Evolutionary conservation across 805 yeast genomes (phyloP).

Genomic region (Sugiyamaella smithiae): DNA sequence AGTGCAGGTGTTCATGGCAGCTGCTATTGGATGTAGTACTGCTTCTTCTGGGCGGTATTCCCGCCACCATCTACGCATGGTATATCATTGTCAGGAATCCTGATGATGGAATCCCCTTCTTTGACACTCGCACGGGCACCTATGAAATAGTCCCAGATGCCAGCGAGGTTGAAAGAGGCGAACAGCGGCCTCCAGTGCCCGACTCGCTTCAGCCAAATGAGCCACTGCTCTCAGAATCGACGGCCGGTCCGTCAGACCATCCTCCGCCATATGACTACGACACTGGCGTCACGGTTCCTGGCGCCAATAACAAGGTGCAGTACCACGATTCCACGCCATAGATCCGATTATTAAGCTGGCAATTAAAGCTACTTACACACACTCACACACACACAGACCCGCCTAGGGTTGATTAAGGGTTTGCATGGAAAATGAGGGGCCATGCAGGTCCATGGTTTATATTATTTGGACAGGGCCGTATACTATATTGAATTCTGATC

Average conservation of each 20-base stretch:
- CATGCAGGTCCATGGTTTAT: too few species aligned
- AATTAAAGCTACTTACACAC: neutral
- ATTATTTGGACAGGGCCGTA: too few species aligned
- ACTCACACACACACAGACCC: too few species aligned
- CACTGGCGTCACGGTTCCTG: constrained; percentile 5
- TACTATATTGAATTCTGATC: too few species aligned
- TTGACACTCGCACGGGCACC: constrained; percentile 15
- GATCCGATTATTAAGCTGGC: too few species aligned
- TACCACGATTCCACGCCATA: constrained; percentile 13
- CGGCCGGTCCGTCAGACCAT: constrained; percentile 13
- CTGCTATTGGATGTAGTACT: constrained; percentile 51
- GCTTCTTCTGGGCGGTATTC: constrained; percentile 60
- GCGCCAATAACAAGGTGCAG: constrained; percentile 23
- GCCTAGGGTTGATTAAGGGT: too few species aligned
- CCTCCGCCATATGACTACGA: constrained; percentile 16
- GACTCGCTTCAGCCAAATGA: constrained; percentile 1
- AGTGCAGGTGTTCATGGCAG: constrained; percentile 60
- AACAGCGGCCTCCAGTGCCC: neutral
- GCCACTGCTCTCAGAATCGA: constrained; percentile 1
- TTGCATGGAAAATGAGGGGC: too few species aligned
- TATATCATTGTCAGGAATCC: constrained; percentile 46
- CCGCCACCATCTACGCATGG: constrained; percentile 66
- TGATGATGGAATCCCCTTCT: constrained; percentile 24
- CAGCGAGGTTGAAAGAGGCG: constrained; percentile 15
- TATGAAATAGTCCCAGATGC: constrained; percentile 20